These are phyloP conservation scores for Russula sp. DNA, from an alignment of 768 basidiomycete genomes.

Conservation along the genomic window DNA sequence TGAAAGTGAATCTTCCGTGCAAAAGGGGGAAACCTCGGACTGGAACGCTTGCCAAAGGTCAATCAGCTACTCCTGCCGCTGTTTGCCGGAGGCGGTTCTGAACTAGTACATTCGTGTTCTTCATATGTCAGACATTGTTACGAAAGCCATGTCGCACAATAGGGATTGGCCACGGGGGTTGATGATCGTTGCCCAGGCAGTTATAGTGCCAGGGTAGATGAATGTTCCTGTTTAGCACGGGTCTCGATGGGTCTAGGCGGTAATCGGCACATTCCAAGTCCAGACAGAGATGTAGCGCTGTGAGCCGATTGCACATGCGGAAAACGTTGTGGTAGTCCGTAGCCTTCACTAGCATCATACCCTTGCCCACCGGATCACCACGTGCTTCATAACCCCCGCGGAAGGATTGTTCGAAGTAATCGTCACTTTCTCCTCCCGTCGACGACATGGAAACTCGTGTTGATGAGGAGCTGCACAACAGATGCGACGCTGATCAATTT, in stretches of 20 bases:
- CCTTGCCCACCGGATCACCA: background rate
- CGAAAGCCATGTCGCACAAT: conserved; percentile 2
- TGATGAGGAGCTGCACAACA: background rate
- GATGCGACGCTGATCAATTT: background rate
- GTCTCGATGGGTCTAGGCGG: background rate
- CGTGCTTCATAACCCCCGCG: background rate
- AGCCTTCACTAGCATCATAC: background rate
- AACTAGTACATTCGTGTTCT: background rate
- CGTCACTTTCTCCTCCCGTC: background rate
- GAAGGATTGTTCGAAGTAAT: background rate
- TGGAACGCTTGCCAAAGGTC: background rate
- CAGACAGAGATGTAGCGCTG: background rate
- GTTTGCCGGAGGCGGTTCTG: background rate
- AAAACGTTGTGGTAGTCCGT: background rate
- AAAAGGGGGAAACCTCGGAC: background rate
- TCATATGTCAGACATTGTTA: background rate
- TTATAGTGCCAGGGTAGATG: background rate
- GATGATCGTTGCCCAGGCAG: background rate
- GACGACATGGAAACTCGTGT: background rate
- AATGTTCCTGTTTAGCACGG: background rate
- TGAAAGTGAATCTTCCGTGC: background rate
- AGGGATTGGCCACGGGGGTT: background rate
- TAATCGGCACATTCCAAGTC: background rate
- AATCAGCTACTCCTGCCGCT: background rate
- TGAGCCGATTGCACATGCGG: background rate